These are phyloP conservation scores for Coemansia sp. DNA, from an alignment of 371 early-diverging fungal species.

Conservation along the genomic window DNA sequence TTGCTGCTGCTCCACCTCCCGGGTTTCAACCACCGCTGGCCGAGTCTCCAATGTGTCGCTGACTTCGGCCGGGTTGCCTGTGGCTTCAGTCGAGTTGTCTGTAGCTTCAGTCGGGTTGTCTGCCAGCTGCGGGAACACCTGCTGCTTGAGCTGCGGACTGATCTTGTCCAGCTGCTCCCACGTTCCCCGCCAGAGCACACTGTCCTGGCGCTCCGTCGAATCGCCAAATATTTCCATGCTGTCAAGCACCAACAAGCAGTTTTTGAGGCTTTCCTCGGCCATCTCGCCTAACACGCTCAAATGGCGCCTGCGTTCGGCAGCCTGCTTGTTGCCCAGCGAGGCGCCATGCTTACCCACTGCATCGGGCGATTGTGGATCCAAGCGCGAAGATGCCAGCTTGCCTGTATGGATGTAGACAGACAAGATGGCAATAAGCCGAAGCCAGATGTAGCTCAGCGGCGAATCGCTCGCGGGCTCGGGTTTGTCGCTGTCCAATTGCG, in stretches of 20 bases:
- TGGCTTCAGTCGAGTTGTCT: too few species aligned
- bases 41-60: too few species aligned
- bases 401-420: conserved; percentile 44
- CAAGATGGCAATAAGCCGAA: conserved; percentile 41
- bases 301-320: conserved; percentile 21
- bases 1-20: not conserved
- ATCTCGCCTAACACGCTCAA: conserved; percentile 49
- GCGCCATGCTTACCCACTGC: not conserved
- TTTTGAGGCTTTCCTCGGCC: conserved; percentile 51
- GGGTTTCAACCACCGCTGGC: too few species aligned
- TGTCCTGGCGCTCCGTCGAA: conserved; percentile 15
- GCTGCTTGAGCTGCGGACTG: conserved; percentile 32
- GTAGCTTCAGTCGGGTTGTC: not conserved
- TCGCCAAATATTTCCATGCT: conserved; percentile 46
- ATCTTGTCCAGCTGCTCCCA: conserved; percentile 43
- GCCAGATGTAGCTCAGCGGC: conserved; percentile 40
- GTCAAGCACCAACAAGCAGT: conserved; percentile 49
- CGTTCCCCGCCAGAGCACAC: conserved; percentile 26
- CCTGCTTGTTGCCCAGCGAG: not conserved
- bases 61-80: not conserved
- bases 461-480: not conserved
- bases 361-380: conserved; percentile 1
- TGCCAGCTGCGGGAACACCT: conserved; percentile 25
- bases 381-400: conserved; percentile 29
- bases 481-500: not conserved